phyloP scores from a whole-genome alignment of 1,284 basidiomycete genomes.

The Schizopora paradoxa region DNA sequence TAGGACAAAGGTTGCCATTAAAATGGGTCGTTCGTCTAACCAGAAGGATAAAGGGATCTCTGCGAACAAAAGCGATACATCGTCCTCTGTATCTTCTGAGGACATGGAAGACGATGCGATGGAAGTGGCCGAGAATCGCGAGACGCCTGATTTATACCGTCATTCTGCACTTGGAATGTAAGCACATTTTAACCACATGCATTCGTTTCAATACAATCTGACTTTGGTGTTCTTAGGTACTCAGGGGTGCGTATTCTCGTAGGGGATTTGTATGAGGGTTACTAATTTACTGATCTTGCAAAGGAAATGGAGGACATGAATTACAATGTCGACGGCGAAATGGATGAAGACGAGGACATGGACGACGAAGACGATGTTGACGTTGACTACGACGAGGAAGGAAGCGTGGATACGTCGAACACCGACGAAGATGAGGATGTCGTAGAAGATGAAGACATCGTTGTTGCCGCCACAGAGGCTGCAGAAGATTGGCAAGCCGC shows the following conservation, averaged over 20 bases:
- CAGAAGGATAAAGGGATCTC: constrained; percentile 61
- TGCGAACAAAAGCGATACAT: constrained; percentile 48
- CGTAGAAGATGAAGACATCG: constrained; percentile 36
- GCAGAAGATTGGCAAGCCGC: constrained; percentile 43
- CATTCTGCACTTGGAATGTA: constrained; percentile 96
- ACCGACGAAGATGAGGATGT: constrained; percentile 62
- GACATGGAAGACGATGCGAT: constrained; percentile 54
- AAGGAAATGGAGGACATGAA: constrained; percentile 81
- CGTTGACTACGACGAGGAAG: constrained; percentile 81
- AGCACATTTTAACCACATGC: constrained; percentile 28
- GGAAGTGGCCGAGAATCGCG: constrained; percentile 52
- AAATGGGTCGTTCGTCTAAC: constrained; percentile 83
- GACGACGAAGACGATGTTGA: constrained; percentile 82
- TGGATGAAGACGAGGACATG: constrained; percentile 78
- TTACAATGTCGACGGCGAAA: constrained; percentile 66
- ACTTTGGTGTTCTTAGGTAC: constrained; percentile 41
- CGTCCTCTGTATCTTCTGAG: constrained; percentile 55
- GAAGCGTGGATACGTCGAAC: constrained; percentile 71
- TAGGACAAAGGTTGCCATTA: constrained; percentile 93
- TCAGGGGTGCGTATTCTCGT: constrained; percentile 59
- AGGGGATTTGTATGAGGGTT: constrained; percentile 12
- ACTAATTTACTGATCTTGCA: constrained; percentile 6
- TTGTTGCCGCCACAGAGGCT: constrained; percentile 24
- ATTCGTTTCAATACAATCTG: not conserved
- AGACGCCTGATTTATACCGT: constrained; percentile 91